Evolutionary conservation across 148 eudicot genomes (phyloP), one percentile per base, ranked within the genome.

Genomic region (Limonium bicolor): DNA sequence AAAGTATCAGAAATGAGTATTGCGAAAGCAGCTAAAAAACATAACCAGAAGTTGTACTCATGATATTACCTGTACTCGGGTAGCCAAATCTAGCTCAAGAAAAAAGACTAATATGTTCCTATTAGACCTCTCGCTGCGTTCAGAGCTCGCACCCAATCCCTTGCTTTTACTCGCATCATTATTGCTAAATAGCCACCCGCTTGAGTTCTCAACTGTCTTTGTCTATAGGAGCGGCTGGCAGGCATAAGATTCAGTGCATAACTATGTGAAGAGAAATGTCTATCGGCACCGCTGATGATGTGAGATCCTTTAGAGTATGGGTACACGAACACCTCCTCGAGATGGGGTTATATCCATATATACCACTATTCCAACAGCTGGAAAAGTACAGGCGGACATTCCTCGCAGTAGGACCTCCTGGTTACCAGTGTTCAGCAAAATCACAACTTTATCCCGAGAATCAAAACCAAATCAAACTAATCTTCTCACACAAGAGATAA

Each of bases 21-120:
- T 20, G 39, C 16, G 14, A 29, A 33, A 20, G 48, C 19, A 22
- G 9, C 17, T 19, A 20, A 36, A 27, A 21, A 20, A 31, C 12
- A 31, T 11, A 23, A 12, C 20, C 28, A 24, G 17, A 7, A 20
- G 4, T 36, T 30, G 19, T 22, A 21, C 1, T 27, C 23, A 14
- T n/a, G 26, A 59, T 45, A 33, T 30, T 46, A 48, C 97, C 93
- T 90, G 97, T 20, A 73, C 85, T 50, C 90, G 72, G 26, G 87
- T 90, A 2, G 76, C 78, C 78, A 90, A 65, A 54, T 90, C 97
- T 53, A 90, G 65, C 69, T 90, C 87, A 59, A 84, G 78, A 66
- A 84, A 90, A 83, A 90, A 90, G 55, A 90, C 65, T 65, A 90
- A 45, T 31, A 90, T 73, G 58, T 90, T 93, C 57, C 84, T 93